A percentile compares a stretch with the other conserved stretches of the same genome.
Evolutionary conservation across 192 early-diverging fungal species (phyloP).

Genomic region (Allomyces macrogynus): DNA sequence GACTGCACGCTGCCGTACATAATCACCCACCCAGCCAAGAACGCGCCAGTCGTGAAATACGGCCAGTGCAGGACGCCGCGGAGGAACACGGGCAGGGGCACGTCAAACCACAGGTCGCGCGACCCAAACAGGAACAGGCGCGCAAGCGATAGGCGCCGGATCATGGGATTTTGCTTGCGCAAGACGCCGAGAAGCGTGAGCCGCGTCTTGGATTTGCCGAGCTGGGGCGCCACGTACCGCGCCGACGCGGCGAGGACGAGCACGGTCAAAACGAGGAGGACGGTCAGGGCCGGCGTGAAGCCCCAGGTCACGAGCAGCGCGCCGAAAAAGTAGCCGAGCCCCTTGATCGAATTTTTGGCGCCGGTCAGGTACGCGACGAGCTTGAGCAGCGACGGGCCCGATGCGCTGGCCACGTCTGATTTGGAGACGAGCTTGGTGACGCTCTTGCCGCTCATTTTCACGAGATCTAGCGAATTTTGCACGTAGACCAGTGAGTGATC

Average conservation of each 20-base stretch:
- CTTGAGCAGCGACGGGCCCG: slow-evolving; percentile 13
- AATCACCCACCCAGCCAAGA: slow-evolving; percentile 22
- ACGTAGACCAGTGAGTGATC: not conserved
- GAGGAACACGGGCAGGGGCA: slow-evolving; percentile 14
- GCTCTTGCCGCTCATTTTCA: slow-evolving; percentile 22
- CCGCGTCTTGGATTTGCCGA: slow-evolving; percentile 8
- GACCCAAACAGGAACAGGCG: slow-evolving; percentile 24
- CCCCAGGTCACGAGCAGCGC: slow-evolving; percentile 13
- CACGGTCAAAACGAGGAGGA: slow-evolving; percentile 12
- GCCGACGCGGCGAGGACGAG: slow-evolving; percentile 4
- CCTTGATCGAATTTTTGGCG: slow-evolving; percentile 25
- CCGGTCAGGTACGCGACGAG: slow-evolving; percentile 24
- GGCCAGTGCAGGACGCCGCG: slow-evolving; percentile 16
- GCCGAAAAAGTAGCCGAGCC: slow-evolving; percentile 21
- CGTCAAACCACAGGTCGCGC: slow-evolving; percentile 23
- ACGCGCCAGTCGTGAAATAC: slow-evolving; percentile 12
- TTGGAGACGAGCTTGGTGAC: slow-evolving; percentile 21
- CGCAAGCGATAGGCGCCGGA: slow-evolving; percentile 14
- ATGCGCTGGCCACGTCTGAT: not conserved
- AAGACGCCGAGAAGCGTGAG: slow-evolving; percentile 12
- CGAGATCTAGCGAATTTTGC: slow-evolving; percentile 9
- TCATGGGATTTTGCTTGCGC: slow-evolving; percentile 6
- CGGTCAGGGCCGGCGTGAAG: slow-evolving; percentile 13
- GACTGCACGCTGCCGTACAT: slow-evolving; percentile 22
- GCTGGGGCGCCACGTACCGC: slow-evolving; percentile 7